A percentile compares a stretch with the other conserved stretches of the same genome.
Conservation (phyloP, 306 rosid genomes). For the Parietaria judaica region DNA sequence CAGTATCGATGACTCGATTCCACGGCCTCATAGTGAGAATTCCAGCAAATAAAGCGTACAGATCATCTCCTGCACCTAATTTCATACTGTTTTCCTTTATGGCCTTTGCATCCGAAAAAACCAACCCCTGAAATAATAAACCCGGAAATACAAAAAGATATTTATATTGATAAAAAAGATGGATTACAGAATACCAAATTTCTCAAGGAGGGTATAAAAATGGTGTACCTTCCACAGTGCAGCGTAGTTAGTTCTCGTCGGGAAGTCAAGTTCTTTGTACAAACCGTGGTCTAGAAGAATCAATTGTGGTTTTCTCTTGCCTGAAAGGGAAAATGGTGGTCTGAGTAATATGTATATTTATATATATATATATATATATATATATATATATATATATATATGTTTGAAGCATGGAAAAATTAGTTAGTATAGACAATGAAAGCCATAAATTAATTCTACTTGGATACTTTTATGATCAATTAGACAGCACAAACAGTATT, state of each 20-base stretch:
- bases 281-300: slow-evolving; percentile 90
- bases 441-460: too few relatives aligned
- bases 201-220: neutral
- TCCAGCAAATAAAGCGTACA: slow-evolving; percentile 89
- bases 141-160: slow-evolving; percentile 6
- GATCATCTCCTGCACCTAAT: slow-evolving; percentile 96
- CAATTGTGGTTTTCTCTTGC: slow-evolving; percentile 87
- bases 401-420: too few relatives aligned
- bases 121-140: slow-evolving; percentile 38
- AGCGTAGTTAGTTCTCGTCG: slow-evolving; percentile 78
- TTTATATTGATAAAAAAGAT: neutral
- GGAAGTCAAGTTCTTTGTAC: slow-evolving; percentile 78
- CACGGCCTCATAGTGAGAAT: slow-evolving; percentile 95
- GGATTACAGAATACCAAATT: neutral
- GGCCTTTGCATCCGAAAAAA: slow-evolving; percentile 72
- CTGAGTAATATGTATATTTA: neutral
- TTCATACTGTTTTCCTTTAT: slow-evolving; percentile 82
- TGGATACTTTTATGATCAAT: too few relatives aligned
- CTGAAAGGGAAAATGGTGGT: slow-evolving; percentile 30
- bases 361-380: too few relatives aligned
- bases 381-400: too few relatives aligned
- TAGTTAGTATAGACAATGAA: too few relatives aligned
- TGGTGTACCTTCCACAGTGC: slow-evolving; percentile 71
- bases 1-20: slow-evolving; percentile 70
- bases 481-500: too few relatives aligned